Evolutionary conservation across 345 rosid genomes (phyloP).

Genomic region (Brassica cretica): DNA sequence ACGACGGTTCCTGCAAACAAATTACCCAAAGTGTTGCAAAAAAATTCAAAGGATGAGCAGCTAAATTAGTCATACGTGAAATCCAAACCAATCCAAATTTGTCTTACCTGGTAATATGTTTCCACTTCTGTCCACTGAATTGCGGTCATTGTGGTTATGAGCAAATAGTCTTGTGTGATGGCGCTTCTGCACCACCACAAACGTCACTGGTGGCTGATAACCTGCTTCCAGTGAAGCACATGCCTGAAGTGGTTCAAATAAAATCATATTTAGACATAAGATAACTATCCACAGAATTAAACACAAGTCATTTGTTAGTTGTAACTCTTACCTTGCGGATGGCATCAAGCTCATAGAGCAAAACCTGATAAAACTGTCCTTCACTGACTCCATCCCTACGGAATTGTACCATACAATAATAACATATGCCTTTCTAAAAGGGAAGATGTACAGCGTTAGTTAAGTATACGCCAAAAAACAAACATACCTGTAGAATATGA

Average conservation of each 20-base stretch:
- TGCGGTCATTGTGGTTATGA: slow-evolving; percentile 67
- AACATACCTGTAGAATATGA: slow-evolving; percentile 88
- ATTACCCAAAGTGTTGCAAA: neutral
- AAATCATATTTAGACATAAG: neutral
- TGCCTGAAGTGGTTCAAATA: slow-evolving; percentile 49
- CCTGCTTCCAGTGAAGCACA: slow-evolving; percentile 95
- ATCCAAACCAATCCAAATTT: neutral
- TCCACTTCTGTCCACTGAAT: slow-evolving; percentile 84
- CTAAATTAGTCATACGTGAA: neutral
- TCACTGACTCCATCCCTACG: slow-evolving; percentile 97
- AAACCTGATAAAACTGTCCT: slow-evolving; percentile 95
- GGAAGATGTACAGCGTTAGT: neutral
- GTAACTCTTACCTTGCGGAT: slow-evolving; percentile 70
- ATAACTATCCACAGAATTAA: neutral
- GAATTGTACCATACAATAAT: neutral
- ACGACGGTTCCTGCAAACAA: slow-evolving; percentile 81
- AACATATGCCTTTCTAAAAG: neutral
- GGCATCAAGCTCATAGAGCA: slow-evolving; percentile 94
- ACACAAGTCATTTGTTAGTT: neutral
- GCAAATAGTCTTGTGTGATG: slow-evolving; percentile 98
- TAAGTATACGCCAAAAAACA: neutral
- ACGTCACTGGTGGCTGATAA: slow-evolving; percentile 98
- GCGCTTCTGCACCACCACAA: slow-evolving; percentile 98
- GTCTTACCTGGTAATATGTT: slow-evolving; percentile 83
- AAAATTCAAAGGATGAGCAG: neutral